These are phyloP conservation scores for Citrus hindsii DNA, from an alignment of 345 rosid species.

Conservation along the genomic window DNA sequence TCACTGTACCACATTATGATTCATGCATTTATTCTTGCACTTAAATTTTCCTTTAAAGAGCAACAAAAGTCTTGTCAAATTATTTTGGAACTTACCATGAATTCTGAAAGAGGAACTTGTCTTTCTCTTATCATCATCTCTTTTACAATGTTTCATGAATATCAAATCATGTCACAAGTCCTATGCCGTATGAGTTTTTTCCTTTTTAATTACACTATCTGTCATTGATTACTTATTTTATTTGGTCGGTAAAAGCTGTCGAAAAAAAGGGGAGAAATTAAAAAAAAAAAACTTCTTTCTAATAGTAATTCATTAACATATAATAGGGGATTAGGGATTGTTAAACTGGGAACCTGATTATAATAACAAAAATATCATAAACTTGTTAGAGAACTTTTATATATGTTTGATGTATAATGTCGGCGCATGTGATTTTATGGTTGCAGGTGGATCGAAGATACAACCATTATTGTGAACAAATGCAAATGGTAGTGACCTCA, in stretches of 20 bases:
- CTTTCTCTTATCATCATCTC: background rate
- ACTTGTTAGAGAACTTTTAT: background rate
- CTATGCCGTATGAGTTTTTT: background rate
- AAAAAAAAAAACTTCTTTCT: background rate
- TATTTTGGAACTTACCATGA: conserved; percentile 4
- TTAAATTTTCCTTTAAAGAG: conserved; percentile 20
- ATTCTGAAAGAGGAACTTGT: conserved; percentile 23
- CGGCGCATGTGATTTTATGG: conserved; percentile 10
- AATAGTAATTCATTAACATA: background rate
- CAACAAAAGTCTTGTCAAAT: conserved; percentile 15
- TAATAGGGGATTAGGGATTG: background rate
- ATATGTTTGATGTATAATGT: background rate
- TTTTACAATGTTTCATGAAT: background rate
- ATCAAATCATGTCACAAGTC: conserved; percentile 12
- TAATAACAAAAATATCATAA: background rate
- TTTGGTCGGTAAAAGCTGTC: background rate
- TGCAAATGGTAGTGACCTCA: conserved; percentile 97
- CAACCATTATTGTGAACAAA: conserved; percentile 90
- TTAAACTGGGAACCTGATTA: background rate
- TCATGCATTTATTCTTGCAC: conserved; percentile 26
- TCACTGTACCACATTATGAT: conserved; percentile 20
- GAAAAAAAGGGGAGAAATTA: background rate
- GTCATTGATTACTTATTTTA: background rate
- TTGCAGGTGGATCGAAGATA: conserved; percentile 90
- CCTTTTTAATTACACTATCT: background rate